Percentiles rank a stretch among this genome's conserved stretches.
These are phyloP conservation scores for Paecilomyces formosus DNA, from an alignment of 2,329 filamentous ascomycete species.

Conservation along the genomic window DNA sequence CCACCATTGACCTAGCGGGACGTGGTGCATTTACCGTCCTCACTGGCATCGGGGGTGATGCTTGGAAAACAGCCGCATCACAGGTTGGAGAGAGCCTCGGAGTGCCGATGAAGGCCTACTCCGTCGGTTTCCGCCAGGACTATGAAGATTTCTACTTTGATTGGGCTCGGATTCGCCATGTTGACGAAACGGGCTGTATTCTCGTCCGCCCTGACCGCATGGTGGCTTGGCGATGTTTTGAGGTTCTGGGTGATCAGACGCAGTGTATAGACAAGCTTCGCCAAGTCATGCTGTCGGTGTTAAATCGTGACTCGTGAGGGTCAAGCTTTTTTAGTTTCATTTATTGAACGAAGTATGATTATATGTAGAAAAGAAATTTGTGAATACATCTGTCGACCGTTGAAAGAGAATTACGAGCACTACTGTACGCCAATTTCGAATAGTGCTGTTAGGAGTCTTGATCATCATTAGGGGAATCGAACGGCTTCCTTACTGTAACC, in stretches of 20 bases:
- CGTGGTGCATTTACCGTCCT: constrained; percentile 46
- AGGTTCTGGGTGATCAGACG: neutral
- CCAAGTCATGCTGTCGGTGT: neutral
- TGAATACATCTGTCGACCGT: neutral
- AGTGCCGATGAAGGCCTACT: constrained; percentile 42
- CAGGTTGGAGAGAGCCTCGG: constrained; percentile 32
- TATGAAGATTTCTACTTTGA: constrained; percentile 57
- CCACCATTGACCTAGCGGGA: constrained; percentile 55
- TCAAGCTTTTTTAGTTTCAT: neutral
- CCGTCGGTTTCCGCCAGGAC: constrained; percentile 52
- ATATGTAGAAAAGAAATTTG: neutral
- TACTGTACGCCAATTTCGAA: too few species aligned
- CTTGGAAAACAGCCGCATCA: constrained; percentile 46
- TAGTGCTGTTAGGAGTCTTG: too few species aligned
- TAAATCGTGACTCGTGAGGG: neutral
- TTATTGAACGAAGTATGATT: neutral
- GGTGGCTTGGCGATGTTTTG: constrained; percentile 45
- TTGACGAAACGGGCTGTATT: constrained; percentile 52
- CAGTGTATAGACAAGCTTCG: neutral
- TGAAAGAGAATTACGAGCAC: neutral
- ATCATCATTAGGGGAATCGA: neutral
- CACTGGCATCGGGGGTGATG: constrained; percentile 49
- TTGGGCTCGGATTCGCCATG: constrained; percentile 47
- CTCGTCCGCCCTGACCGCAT: constrained; percentile 54
- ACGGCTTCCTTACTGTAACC: too few species aligned